These are phyloP conservation scores for Chaetomiaceae sp. DNA, from an alignment of 2,329 filamentous ascomycete species.

Conservation along the genomic window DNA sequence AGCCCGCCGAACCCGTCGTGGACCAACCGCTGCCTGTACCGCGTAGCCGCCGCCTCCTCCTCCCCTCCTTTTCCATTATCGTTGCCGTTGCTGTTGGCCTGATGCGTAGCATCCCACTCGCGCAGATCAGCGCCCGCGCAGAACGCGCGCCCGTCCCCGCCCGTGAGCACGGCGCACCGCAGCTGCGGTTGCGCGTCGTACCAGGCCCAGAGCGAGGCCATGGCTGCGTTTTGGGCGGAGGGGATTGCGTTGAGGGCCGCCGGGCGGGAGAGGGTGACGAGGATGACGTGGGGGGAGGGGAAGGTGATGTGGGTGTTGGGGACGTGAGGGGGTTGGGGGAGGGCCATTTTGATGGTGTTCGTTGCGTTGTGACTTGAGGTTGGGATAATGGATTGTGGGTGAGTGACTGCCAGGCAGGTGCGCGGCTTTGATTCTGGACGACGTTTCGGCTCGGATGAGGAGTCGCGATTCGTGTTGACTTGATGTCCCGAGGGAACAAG, in stretches of 20 bases:
- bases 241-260: conserved; percentile 55
- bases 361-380: neutral
- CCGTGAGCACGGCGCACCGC: conserved; percentile 60
- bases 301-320: conserved; percentile 37
- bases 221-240: conserved; percentile 43
- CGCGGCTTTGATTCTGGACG: too few species aligned
- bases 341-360: conserved; percentile 10
- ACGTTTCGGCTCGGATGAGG: too few species aligned
- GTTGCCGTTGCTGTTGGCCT: neutral
- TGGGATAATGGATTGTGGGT: too few species aligned
- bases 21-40: conserved; percentile 29
- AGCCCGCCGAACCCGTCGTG: conserved; percentile 60
- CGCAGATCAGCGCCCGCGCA: conserved; percentile 66
- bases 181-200: conserved; percentile 59
- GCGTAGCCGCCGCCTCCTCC: conserved; percentile 12
- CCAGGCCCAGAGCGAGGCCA: conserved; percentile 47
- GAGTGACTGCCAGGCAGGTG: too few species aligned
- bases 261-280: conserved; percentile 58
- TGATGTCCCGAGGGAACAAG: too few species aligned
- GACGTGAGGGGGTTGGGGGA: conserved; percentile 17
- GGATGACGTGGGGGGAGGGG: conserved; percentile 50
- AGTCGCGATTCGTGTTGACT: too few species aligned
- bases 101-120: conserved; percentile 54
- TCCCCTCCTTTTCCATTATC: neutral
- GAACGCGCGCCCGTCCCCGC: conserved; percentile 58